These are phyloP conservation scores for Wallacemonas sp. DNA, from an alignment of 208 protist species.

Conservation along the genomic window DNA sequence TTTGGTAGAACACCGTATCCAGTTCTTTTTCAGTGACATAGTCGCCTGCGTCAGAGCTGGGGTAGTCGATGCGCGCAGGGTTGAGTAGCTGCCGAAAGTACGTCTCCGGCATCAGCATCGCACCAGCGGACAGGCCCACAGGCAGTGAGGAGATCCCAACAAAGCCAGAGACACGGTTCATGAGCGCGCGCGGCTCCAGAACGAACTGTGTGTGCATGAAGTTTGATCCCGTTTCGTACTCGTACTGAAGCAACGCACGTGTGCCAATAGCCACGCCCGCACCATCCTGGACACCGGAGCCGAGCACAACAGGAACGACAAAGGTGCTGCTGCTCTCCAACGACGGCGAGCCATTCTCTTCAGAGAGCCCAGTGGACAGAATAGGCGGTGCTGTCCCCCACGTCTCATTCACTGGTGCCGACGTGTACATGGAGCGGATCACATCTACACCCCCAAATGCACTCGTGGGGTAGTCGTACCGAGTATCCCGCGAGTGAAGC, in stretches of 20 bases:
- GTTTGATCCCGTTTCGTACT: constrained; percentile 25
- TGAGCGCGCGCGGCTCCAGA: constrained; percentile 64
- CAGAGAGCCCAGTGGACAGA: constrained; percentile 25
- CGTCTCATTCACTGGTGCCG: no score
- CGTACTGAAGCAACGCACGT: constrained; percentile 38
- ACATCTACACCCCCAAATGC: constrained; percentile 43
- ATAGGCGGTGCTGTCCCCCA: neutral
- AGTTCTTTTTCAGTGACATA: constrained; percentile 23
- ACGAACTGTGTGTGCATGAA: constrained; percentile 37
- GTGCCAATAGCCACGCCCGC: constrained; percentile 31
- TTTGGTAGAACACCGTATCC: constrained; percentile 41
- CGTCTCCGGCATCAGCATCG: constrained; percentile 68
- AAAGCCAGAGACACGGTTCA: constrained; percentile 88
- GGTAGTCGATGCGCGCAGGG: constrained; percentile 43
- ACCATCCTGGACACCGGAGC: constrained; percentile 18
- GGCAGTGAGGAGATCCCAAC: constrained; percentile 67
- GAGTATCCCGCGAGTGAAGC: constrained; percentile 25
- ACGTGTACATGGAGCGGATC: constrained; percentile 63
- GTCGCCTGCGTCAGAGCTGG: neutral
- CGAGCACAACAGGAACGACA: constrained; percentile 39
- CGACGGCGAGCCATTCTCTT: neutral
- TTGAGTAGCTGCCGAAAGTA: constrained; percentile 53
- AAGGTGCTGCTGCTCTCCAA: constrained; percentile 18
- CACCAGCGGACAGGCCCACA: constrained; percentile 28
- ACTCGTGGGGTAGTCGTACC: constrained; percentile 38